A percentile compares a stretch with the other conserved stretches of the same genome.
Evolutionary conservation across 78 protist species (phyloP).

Genomic region (Emiliania huxleyi): DNA sequence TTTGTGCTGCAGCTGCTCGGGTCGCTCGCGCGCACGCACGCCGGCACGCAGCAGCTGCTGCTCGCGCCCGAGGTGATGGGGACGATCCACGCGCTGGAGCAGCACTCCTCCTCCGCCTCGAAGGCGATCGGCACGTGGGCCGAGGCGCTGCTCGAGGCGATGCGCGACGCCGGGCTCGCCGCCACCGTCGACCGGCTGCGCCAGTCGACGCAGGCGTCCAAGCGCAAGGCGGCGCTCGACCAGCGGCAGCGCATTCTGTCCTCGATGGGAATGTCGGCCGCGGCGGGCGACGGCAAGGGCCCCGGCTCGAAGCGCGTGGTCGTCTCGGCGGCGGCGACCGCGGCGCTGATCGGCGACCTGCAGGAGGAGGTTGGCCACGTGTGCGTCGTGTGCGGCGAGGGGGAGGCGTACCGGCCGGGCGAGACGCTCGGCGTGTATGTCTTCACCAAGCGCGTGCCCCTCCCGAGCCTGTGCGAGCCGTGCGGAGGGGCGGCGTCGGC

Average conservation of each 20-base stretch:
- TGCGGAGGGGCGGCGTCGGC: too few species aligned
- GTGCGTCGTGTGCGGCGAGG: slow-evolving; percentile 85
- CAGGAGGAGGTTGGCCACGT: slow-evolving; percentile 69
- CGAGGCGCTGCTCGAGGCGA: slow-evolving; percentile 60
- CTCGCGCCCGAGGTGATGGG: neutral
- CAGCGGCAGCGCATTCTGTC: slow-evolving; percentile 57
- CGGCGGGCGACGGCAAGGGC: slow-evolving; percentile 47
- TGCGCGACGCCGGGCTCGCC: neutral
- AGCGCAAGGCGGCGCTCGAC: slow-evolving; percentile 61
- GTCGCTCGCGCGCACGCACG: slow-evolving; percentile 50
- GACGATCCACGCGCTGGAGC: slow-evolving; percentile 65
- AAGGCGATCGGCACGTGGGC: slow-evolving; percentile 61
- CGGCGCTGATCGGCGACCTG: slow-evolving; percentile 52
- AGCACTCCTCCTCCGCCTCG: slow-evolving; percentile 29
- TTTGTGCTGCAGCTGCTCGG: slow-evolving; percentile 56
- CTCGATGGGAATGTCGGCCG: slow-evolving; percentile 45
- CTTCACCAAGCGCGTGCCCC: slow-evolving; percentile 24
- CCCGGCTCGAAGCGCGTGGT: slow-evolving; percentile 28
- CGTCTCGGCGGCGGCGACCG: neutral
- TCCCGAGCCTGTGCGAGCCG: too few species aligned
- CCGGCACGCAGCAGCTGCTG: slow-evolving; percentile 49
- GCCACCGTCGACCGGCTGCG: slow-evolving; percentile 31
- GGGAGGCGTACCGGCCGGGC: slow-evolving; percentile 28
- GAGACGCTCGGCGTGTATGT: slow-evolving; percentile 77
- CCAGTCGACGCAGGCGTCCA: slow-evolving; percentile 41